Base-by-base conservation (phyloP, 345 rosid species). In the Eucalyptus sp. region DNA sequence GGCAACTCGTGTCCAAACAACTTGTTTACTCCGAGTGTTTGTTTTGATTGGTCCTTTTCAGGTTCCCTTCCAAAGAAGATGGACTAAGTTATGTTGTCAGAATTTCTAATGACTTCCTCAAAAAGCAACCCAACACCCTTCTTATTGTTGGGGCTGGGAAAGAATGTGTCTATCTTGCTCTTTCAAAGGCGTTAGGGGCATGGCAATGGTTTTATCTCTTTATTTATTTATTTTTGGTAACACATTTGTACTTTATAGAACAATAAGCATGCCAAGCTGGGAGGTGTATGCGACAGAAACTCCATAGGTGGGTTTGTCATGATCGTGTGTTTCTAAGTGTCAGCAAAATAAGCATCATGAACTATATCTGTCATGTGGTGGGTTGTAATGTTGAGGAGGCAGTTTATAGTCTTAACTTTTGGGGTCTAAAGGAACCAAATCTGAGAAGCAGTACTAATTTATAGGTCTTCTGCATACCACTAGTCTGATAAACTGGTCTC, bases 111-210 rank as follows among this genome's bases (percentile, higher is more conserved):
- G 92, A 91, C 54, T 91, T 88, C 88, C 94, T 96, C 46, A 92
- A 92, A 91, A 94, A 71, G 91, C 97, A 95, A 88, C 97, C 96
- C 5, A 93, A 90, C 92, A 95, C 98, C 37, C 95, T 96, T 86
- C 90, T 96, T 89, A 93, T 95, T 89, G 98, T 94, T 86, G 97
- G 97, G 71, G 96, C 98, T 29, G 97, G 98, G 5, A 95, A 96
- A 93, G 97, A 96, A 91, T 90, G 95, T 89, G 98, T 95, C 87
- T 96, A 95, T 91, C 94, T 95, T 52, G 93, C 97, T 66, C 94
- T 95, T 92, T 94, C 98, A 76, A 94, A 95, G 91, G 95, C 96
- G 81, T 91, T 95, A 80, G 96, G 95, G 94, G 98, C 95, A 93
- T 83, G 33, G 58, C 6, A 50, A 44, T 85, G 24, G 24, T 15